These are phyloP conservation scores for Zasmidium cellare DNA, from an alignment of 2,329 filamentous ascomycete genomes.

Conservation along the genomic window DNA sequence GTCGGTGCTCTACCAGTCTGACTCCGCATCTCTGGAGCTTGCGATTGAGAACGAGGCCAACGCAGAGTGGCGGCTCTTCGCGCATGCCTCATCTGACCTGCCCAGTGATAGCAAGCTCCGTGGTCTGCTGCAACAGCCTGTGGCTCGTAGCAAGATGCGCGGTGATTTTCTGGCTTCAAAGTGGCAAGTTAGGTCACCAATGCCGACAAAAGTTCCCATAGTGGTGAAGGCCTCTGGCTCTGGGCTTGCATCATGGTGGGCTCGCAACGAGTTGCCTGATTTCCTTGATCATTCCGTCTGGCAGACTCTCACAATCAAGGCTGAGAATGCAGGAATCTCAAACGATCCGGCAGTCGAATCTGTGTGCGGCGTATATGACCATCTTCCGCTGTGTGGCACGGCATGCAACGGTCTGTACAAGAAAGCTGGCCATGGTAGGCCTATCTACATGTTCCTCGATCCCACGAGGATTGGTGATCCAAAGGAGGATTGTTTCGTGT, in stretches of 20 bases:
- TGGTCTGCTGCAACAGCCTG: conserved; percentile 22
- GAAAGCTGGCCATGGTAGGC: conserved; percentile 25
- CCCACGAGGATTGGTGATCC: conserved; percentile 50
- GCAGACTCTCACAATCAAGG: conserved; percentile 42
- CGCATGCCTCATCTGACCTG: conserved; percentile 17
- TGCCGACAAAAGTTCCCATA: conserved; percentile 11
- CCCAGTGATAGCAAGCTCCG: conserved; percentile 26
- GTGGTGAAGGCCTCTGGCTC: conserved; percentile 24
- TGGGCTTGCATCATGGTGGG: conserved; percentile 38
- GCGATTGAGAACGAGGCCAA: conserved; percentile 13
- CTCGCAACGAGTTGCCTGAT: conserved; percentile 37
- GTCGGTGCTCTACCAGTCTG: conserved; percentile 42
- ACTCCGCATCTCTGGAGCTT: conserved; percentile 39
- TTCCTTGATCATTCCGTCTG: conserved; percentile 47
- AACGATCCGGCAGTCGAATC: conserved; percentile 24
- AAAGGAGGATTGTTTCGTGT: conserved; percentile 56
- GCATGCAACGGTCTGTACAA: conserved; percentile 57
- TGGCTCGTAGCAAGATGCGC: conserved; percentile 24
- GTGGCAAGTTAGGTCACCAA: conserved; percentile 47
- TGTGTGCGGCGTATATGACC: conserved; percentile 52
- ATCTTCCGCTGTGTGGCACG: conserved; percentile 59
- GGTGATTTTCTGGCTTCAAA: conserved; percentile 37
- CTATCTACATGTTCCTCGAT: conserved; percentile 60
- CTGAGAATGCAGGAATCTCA: conserved; percentile 16
- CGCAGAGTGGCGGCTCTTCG: conserved; percentile 34